Conservation (phyloP, 2,329 filamentous ascomycete species). For the Coleophoma cylindrospora region DNA sequence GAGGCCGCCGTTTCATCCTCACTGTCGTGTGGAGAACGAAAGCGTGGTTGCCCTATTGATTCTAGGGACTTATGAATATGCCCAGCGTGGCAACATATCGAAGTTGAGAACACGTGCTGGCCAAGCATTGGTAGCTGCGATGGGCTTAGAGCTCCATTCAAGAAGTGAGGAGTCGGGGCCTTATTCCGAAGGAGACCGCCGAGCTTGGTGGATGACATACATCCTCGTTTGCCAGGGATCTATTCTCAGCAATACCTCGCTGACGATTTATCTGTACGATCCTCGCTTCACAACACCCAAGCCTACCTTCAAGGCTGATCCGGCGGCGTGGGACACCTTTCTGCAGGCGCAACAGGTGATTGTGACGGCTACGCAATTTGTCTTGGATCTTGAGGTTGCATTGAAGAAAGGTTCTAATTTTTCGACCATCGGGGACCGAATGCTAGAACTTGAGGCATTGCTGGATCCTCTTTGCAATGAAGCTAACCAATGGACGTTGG, state of each 20-base stretch:
- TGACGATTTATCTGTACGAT: slow-evolving; percentile 37
- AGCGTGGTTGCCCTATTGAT: slow-evolving; percentile 41
- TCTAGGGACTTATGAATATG: slow-evolving; percentile 47
- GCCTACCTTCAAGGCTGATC: slow-evolving; percentile 35
- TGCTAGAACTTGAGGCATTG: slow-evolving; percentile 17
- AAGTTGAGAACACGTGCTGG: slow-evolving; percentile 45
- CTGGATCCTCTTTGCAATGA: slow-evolving; percentile 17
- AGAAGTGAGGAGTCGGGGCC: slow-evolving; percentile 31
- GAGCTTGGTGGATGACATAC: slow-evolving; percentile 52
- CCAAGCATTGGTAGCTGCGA: slow-evolving; percentile 40
- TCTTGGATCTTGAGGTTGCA: slow-evolving; percentile 40
- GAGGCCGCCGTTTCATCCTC: slow-evolving; percentile 37
- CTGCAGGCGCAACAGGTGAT: slow-evolving; percentile 44
- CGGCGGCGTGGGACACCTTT: slow-evolving; percentile 36
- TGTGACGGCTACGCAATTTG: slow-evolving; percentile 40
- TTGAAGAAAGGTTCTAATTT: slow-evolving; percentile 33
- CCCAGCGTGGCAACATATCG: slow-evolving; percentile 45
- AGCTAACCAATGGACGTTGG: slow-evolving; percentile 18
- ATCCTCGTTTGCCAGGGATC: slow-evolving; percentile 44
- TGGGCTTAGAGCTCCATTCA: slow-evolving; percentile 38
- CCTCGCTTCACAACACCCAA: slow-evolving; percentile 39
- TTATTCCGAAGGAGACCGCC: slow-evolving; percentile 39
- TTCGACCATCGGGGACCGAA: slow-evolving; percentile 29
- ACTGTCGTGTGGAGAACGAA: slow-evolving; percentile 40
- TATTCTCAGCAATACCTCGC: slow-evolving; percentile 43